Evolutionary conservation across 2,329 filamentous ascomycete genomes (phyloP).

Genomic region (Scedosporium boydii): DNA sequence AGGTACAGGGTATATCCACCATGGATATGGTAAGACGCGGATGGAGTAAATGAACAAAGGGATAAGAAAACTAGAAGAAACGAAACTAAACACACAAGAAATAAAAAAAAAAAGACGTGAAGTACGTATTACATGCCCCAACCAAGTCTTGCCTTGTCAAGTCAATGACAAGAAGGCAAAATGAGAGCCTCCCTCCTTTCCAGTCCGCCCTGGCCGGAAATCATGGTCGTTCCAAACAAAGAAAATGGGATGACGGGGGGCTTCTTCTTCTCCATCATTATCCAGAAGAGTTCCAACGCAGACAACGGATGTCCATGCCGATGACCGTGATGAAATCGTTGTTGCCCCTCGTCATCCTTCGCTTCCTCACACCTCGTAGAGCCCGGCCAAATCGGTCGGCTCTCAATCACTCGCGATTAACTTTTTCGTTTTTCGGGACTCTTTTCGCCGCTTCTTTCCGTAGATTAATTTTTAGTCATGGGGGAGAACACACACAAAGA

Average conservation of each 20-base stretch:
- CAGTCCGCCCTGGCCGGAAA: neutral
- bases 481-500: neutral
- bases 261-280: neutral
- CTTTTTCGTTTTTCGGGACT: neutral
- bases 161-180: neutral
- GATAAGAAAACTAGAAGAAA: constrained; percentile 20
- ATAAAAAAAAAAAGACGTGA: constrained; percentile 6
- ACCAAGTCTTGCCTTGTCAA: neutral
- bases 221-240: neutral
- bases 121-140: constrained; percentile 8
- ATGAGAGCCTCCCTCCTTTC: neutral
- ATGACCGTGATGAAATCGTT: neutral
- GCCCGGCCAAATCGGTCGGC: neutral
- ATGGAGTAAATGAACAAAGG: constrained; percentile 9
- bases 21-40: neutral
- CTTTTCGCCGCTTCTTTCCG: neutral
- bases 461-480: neutral
- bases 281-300: neutral
- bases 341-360: neutral
- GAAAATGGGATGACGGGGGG: neutral
- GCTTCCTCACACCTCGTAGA: neutral
- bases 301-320: neutral
- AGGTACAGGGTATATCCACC: neutral
- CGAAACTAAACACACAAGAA: constrained; percentile 7
- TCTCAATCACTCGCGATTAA: neutral